These are phyloP conservation scores for Colletotrichum orchidophilum DNA, from an alignment of 2,329 filamentous ascomycete genomes.

Conservation along the genomic window DNA sequence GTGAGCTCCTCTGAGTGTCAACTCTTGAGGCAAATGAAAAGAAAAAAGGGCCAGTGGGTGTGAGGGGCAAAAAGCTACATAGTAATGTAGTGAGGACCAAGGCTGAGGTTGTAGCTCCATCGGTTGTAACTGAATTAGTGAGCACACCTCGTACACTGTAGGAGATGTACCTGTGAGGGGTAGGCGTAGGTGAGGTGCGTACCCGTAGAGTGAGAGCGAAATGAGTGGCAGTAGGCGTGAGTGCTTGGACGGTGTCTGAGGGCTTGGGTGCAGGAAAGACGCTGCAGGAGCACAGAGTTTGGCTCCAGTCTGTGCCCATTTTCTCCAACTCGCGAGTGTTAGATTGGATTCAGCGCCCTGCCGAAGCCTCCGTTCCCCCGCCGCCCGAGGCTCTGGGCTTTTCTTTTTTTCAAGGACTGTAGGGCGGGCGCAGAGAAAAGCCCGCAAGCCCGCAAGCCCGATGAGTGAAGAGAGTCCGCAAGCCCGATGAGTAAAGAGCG, in stretches of 20 bases:
- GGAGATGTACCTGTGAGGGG: neutral
- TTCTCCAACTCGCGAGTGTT: neutral
- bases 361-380: slow-evolving; percentile 1
- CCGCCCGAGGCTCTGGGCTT: neutral
- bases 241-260: slow-evolving; percentile 18
- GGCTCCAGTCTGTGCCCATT: slow-evolving; percentile 30
- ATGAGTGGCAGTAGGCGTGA: neutral
- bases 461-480: no score
- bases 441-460: slow-evolving; percentile 28
- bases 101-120: neutral
- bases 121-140: neutral
- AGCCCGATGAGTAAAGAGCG: no score
- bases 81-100: neutral
- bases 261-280: neutral
- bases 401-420: neutral
- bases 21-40: neutral
- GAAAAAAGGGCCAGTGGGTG: neutral
- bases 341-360: slow-evolving; percentile 14
- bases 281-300: slow-evolving; percentile 33
- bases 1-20: neutral
- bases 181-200: neutral
- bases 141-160: neutral
- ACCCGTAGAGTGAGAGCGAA: no score
- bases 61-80: neutral
- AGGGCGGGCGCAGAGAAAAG: slow-evolving; percentile 17